Conservation (phyloP, 202 grass and related monocot species). For the Zoysia matrella region DNA sequence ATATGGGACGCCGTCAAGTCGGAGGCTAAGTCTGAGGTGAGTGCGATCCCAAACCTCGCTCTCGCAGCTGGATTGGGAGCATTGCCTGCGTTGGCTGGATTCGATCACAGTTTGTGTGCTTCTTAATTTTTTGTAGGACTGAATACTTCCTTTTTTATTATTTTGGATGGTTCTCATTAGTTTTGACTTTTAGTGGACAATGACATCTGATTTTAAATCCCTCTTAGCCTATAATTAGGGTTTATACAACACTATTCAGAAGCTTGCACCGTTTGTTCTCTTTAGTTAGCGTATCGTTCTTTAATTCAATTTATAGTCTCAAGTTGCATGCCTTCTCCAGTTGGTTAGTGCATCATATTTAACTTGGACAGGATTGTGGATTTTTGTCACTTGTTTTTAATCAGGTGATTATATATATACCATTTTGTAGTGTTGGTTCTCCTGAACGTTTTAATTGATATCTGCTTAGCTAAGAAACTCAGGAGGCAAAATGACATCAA, state of each 20-base stretch:
- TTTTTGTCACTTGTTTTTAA: neutral
- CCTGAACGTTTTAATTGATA: neutral
- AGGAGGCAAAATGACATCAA: constrained; percentile 12
- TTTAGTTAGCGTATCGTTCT: neutral
- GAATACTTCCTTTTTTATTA: neutral
- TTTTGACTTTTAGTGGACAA: neutral
- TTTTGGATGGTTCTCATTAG: neutral
- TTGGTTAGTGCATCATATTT: neutral
- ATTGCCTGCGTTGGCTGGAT: neutral
- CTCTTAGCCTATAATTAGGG: neutral
- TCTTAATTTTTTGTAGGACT: too few species aligned
- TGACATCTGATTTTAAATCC: neutral
- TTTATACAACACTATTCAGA: neutral
- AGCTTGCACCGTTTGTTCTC: neutral
- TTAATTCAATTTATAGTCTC: neutral
- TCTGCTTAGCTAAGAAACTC: constrained; percentile 20
- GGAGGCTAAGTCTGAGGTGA: constrained; percentile 88
- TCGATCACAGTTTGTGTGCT: neutral
- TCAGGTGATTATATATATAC: neutral
- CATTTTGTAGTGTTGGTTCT: neutral
- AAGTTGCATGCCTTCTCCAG: neutral
- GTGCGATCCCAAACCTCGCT: neutral
- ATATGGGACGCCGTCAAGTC: constrained; percentile 90
- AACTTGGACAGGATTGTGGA: neutral
- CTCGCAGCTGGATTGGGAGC: neutral